Evolutionary conservation across 2,329 filamentous ascomycete genomes (phyloP).

Genomic region (Blumeriella jaapii): DNA sequence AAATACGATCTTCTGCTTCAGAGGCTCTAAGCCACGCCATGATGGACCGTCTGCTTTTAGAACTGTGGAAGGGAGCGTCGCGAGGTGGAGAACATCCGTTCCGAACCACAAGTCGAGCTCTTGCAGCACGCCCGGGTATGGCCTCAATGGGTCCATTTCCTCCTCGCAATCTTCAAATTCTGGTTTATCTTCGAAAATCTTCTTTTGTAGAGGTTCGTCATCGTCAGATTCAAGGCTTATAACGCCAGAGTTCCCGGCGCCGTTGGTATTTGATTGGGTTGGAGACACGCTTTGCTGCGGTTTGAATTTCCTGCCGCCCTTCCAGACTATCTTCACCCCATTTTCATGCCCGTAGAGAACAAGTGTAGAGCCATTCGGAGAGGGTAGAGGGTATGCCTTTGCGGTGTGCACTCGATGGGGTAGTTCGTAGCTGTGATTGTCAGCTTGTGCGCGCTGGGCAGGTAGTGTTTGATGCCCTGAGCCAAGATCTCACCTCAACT

Average conservation of each 20-base stretch:
- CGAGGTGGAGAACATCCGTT: constrained; percentile 42
- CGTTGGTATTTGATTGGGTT: constrained; percentile 38
- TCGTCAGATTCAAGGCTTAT: constrained; percentile 56
- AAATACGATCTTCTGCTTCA: constrained; percentile 49
- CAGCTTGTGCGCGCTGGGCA: neutral
- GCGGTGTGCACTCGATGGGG: constrained; percentile 46
- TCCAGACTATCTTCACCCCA: constrained; percentile 50
- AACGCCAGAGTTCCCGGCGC: constrained; percentile 38
- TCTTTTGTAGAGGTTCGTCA: constrained; percentile 31
- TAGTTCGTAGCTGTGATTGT: constrained; percentile 45
- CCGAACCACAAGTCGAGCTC: constrained; percentile 50
- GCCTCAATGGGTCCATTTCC: constrained; percentile 23
- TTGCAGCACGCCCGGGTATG: constrained; percentile 45
- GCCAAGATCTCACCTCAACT: constrained; percentile 19
- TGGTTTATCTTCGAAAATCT: constrained; percentile 39
- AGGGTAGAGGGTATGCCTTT: constrained; percentile 48
- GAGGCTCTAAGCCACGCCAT: constrained; percentile 34
- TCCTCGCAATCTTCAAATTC: constrained; percentile 45
- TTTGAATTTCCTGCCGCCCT: constrained; percentile 50
- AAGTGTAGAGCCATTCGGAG: constrained; percentile 51
- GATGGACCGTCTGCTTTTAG: constrained; percentile 37
- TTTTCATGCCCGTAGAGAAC: constrained; percentile 53
- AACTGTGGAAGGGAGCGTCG: constrained; percentile 40
- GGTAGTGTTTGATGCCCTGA: neutral
- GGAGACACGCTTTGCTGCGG: constrained; percentile 27